phyloP scores from a whole-genome alignment of 1,284 basidiomycete species.

The Phaffia rhodozyma region DNA sequence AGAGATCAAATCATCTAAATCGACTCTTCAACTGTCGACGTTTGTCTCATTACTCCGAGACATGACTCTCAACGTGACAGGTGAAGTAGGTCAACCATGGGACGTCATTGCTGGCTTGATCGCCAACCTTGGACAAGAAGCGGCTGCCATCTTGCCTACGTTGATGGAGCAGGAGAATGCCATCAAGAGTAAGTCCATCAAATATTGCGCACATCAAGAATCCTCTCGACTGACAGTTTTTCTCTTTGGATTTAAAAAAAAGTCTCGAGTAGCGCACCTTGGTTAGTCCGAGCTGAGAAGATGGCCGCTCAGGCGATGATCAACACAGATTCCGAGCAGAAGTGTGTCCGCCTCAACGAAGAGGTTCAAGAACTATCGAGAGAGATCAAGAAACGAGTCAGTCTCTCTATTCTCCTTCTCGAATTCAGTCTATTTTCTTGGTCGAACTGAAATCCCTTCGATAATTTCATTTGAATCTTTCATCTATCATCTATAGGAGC shows the following conservation, averaged over 20 bases:
- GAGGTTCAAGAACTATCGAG: constrained; percentile 77
- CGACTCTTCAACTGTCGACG: constrained; percentile 57
- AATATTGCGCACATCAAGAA: neutral
- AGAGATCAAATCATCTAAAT: constrained; percentile 61
- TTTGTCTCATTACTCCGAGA: constrained; percentile 61
- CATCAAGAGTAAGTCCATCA: constrained; percentile 50
- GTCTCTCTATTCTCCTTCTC: constrained; percentile 14
- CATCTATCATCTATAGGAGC: constrained; percentile 48
- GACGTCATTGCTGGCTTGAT: constrained; percentile 61
- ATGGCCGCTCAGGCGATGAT: constrained; percentile 70
- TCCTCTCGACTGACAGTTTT: neutral
- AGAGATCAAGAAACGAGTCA: constrained; percentile 52
- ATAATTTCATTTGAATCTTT: neutral
- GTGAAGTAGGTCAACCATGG: constrained; percentile 55
- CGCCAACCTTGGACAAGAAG: constrained; percentile 55
- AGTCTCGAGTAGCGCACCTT: constrained; percentile 72
- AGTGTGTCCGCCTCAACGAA: constrained; percentile 70
- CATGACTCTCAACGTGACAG: constrained; percentile 55
- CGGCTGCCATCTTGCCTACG: constrained; percentile 53
- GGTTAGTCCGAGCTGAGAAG: constrained; percentile 74
- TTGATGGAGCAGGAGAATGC: constrained; percentile 65
- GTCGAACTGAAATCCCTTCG: neutral
- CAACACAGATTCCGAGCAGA: constrained; percentile 84
- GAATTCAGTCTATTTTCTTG: neutral
- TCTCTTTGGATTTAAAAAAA: neutral